Evolutionary conservation across 305 asterid genomes (phyloP), one percentile per base, ranked within the genome.

Genomic region (Ilex paraguariensis): DNA sequence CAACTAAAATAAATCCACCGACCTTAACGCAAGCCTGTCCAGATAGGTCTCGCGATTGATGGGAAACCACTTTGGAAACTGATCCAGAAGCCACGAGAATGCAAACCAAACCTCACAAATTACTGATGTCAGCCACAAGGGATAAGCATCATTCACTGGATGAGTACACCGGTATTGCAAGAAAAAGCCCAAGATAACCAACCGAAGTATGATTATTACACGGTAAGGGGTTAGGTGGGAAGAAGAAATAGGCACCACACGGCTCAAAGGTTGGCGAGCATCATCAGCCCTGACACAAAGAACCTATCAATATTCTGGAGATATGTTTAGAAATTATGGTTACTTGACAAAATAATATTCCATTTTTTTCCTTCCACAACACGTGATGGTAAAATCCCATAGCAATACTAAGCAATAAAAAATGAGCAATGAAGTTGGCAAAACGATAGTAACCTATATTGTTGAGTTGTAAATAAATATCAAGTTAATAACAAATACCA

Each of bases 201-300:
- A 11, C 32, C 67, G 67, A 10, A 63, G 45, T 31, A 63, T 21
- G 32, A 61, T 61, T 49, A 61, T 31, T 5, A 61, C 50, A 78
- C 66, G 82, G 54, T 79, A 79, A 16, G 79, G 82, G 15, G 82
- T 79, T 12, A 79, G 60, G 63, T 79, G 73, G 28, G 70, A 50
- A 62, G 84, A 79, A 42, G 81, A 40, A 76, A 79, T 73, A 44
- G 82, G 82, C 56, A 76, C 69, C 45, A 75, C 44, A 33, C 82
- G 82, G 67, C 82, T 75, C 82, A 79, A 16, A 17, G 84, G 84
- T 72, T 67, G 84, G 44, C 75, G 77, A 55, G 77, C 82, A 75
- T 79, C 87, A 73, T 81, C 84, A 57, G 73, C 75, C 68, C 84
- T 79, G 66, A 75, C 15, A 55, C 51, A 64, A 10, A 49, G 65